Evolutionary conservation across 2,329 filamentous ascomycete species (phyloP).

Genomic region (Aspergillus piperis): DNA sequence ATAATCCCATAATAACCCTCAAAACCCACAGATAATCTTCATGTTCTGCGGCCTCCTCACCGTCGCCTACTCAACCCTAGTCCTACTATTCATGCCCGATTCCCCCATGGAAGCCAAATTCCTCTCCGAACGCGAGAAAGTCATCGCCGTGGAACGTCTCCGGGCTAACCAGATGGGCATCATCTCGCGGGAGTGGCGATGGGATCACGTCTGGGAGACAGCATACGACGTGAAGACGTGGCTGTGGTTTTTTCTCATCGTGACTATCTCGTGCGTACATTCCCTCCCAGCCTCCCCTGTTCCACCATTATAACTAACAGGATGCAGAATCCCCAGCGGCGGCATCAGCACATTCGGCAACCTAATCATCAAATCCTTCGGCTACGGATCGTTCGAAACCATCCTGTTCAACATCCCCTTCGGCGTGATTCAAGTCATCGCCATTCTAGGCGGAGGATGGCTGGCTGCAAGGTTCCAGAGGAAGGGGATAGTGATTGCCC

Average conservation of each 20-base stretch:
- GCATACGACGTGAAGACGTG: slow-evolving; percentile 38
- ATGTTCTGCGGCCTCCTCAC: slow-evolving; percentile 57
- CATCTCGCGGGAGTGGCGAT: slow-evolving; percentile 55
- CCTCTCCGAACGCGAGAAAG: slow-evolving; percentile 51
- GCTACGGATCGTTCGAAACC: slow-evolving; percentile 42
- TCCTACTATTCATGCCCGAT: slow-evolving; percentile 54
- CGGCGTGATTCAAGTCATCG: slow-evolving; percentile 40
- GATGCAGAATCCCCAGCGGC: slow-evolving; percentile 38
- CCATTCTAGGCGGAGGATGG: slow-evolving; percentile 40
- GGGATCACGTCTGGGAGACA: slow-evolving; percentile 48
- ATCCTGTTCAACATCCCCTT: slow-evolving; percentile 48
- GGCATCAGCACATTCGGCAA: slow-evolving; percentile 44
- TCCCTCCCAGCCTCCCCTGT: too few species aligned
- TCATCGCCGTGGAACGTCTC: slow-evolving; percentile 57
- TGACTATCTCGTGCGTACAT: slow-evolving; percentile 26
- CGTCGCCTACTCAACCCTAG: slow-evolving; percentile 48
- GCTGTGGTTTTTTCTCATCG: slow-evolving; percentile 35
- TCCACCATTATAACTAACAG: too few species aligned
- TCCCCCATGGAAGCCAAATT: slow-evolving; percentile 55
- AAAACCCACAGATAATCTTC: slow-evolving; percentile 48
- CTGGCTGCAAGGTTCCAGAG: slow-evolving; percentile 45
- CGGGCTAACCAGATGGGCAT: slow-evolving; percentile 59
- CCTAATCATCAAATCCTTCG: slow-evolving; percentile 46
- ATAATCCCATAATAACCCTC: background rate
- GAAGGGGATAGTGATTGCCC: slow-evolving; percentile 49